phyloP scores from a whole-genome alignment of 2,329 filamentous ascomycete species.

The Pseudogymnoascus sp. region DNA sequence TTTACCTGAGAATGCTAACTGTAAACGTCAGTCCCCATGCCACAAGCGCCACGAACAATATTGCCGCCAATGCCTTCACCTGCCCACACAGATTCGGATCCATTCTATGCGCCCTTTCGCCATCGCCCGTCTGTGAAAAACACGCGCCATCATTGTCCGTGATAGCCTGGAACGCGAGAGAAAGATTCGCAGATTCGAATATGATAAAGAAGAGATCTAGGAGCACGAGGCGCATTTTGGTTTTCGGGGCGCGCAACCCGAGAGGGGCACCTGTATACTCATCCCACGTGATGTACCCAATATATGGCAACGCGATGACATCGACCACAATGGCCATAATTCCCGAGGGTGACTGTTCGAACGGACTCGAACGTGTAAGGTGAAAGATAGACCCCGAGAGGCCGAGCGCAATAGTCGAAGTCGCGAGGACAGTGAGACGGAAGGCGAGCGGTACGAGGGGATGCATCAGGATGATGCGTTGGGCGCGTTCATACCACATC shows the following conservation, averaged over 20 bases:
- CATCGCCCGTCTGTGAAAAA: conserved; percentile 33
- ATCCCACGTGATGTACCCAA: conserved; percentile 89
- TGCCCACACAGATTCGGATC: conserved; percentile 46
- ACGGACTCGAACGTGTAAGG: conserved; percentile 31
- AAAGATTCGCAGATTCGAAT: conserved; percentile 89
- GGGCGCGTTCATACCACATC: not conserved
- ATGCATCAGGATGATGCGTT: conserved; percentile 25
- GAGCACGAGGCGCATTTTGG: conserved; percentile 83
- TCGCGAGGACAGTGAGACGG: conserved; percentile 72
- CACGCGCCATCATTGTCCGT: conserved; percentile 53
- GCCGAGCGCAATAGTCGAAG: conserved; percentile 73
- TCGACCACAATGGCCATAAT: conserved; percentile 87
- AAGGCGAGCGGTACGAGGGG: conserved; percentile 77
- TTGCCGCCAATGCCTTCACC: conserved; percentile 65
- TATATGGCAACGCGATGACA: conserved; percentile 79
- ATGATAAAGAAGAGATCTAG: conserved; percentile 95
- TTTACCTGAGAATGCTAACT: conserved; percentile 67
- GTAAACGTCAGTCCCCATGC: conserved; percentile 89
- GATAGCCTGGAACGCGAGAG: conserved; percentile 79
- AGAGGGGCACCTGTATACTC: conserved; percentile 93
- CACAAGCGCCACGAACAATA: conserved; percentile 72
- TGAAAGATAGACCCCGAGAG: conserved; percentile 69
- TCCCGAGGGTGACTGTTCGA: conserved; percentile 63
- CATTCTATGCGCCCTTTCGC: conserved; percentile 25
- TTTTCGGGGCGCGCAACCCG: conserved; percentile 71